Base-by-base conservation (phyloP, 306 rosid species). In the Parietaria judaica region DNA sequence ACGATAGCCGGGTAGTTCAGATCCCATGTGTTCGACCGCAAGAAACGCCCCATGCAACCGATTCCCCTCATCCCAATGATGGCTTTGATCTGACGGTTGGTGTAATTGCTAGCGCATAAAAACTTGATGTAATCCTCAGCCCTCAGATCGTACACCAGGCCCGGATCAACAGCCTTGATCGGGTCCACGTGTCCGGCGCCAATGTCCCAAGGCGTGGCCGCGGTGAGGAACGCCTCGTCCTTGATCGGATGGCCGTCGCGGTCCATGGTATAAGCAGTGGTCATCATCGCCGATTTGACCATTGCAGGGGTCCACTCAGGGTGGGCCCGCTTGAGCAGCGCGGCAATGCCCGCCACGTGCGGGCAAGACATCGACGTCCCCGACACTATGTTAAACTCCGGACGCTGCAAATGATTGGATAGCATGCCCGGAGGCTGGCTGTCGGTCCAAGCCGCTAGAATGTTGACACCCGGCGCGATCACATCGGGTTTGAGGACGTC, bases 291-390 rank as follows among this genome's bases (percentile, higher is more conserved):
- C 3, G 72, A 73, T 34, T 54, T 53, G 51, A 73, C 61, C 56
- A 58, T 53, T 2, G 69, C 60, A 4, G 69, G 72, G 41, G 72
- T 60, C 77, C 72, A 73, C 36, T 66, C 50, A 0, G 31, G 72
- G 59, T 73, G 65, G 46, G 44, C 65, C 31, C 65, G 72, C 17
- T 73, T 67, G 11, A 67, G 13, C 64, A 73, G 14, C 48, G 65
- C 72, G 2, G 53, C 65, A 6, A 67, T 41, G 13, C 65, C 77
- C 1, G 72, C 53, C 13, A 73, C 60, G 45, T 66, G 77, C 0
- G 77, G 77, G 38, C 65, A 59, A 11, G 72, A 46, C 69, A 66
- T 56, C 11, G 77, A 73, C 4, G 72, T 61, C 14, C 69, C 68
- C 1, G 69, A 66, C 2, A 55, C 2, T 8, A 73, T 60, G 60